These are phyloP conservation scores for Leccinellum luteum DNA, from an alignment of 768 basidiomycete genomes.

Conservation along the genomic window DNA sequence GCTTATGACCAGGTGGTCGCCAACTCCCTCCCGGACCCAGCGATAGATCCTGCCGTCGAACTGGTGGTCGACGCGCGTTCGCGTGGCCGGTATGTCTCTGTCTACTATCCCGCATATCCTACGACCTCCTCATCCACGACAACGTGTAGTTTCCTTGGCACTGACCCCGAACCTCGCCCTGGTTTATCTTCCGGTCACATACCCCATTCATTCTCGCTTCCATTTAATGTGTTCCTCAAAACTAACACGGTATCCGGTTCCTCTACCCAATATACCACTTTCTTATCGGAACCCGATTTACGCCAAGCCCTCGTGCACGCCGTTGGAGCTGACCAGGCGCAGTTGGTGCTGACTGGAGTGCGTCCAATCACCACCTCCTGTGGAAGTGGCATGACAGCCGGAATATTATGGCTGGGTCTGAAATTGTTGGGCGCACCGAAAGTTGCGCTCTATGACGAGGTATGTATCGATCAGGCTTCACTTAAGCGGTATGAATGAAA, in stretches of 20 bases:
- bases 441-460: slow-evolving; percentile 91
- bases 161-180: slow-evolving; percentile 85
- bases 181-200: slow-evolving; percentile 91
- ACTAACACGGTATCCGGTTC: slow-evolving; percentile 33
- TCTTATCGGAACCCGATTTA: slow-evolving; percentile 58
- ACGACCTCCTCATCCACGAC: slow-evolving; percentile 4
- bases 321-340: slow-evolving; percentile 55
- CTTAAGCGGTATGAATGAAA: slow-evolving; percentile 17
- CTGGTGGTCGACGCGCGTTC: slow-evolving; percentile 88
- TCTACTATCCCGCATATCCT: background rate
- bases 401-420: slow-evolving; percentile 89
- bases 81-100: slow-evolving; percentile 59
- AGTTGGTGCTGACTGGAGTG: slow-evolving; percentile 59
- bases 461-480: slow-evolving; percentile 35
- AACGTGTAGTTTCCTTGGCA: slow-evolving; percentile 66
- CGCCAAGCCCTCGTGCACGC: slow-evolving; percentile 56
- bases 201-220: slow-evolving; percentile 79
- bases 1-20: slow-evolving; percentile 79
- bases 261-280: slow-evolving; percentile 52
- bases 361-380: slow-evolving; percentile 71
- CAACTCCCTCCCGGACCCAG: slow-evolving; percentile 56
- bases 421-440: slow-evolving; percentile 60
- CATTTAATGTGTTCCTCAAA: slow-evolving; percentile 74
- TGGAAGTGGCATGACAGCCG: slow-evolving; percentile 99
- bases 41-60: slow-evolving; percentile 46